These are phyloP conservation scores for Neostapfia colusana DNA, from an alignment of 176 grass and related monocot species.

Conservation along the genomic window DNA sequence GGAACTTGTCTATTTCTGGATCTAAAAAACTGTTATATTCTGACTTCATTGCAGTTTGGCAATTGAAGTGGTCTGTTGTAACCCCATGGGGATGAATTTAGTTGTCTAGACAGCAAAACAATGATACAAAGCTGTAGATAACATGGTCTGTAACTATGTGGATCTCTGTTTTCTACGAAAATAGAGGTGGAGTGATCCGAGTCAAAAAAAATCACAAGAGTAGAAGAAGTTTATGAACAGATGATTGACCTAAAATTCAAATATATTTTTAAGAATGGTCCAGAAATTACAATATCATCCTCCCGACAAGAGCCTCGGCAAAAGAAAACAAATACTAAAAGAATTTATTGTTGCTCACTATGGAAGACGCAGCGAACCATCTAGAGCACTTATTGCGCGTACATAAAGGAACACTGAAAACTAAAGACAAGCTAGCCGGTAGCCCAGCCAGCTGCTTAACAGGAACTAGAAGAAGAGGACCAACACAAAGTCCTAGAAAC, in stretches of 20 bases:
- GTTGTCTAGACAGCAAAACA: too few species aligned
- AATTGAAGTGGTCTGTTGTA: too few species aligned
- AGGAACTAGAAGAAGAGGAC: constrained; percentile 39
- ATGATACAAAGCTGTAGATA: too few species aligned
- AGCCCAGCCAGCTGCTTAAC: constrained; percentile 57
- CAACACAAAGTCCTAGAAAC: constrained; percentile 34
- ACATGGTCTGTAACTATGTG: too few species aligned
- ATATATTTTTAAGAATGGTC: not conserved
- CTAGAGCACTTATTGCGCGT: constrained; percentile 55
- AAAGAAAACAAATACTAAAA: constrained; percentile 11
- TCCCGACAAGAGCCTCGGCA: constrained; percentile 44
- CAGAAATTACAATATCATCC: constrained; percentile 31
- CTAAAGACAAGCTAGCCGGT: constrained; percentile 19
- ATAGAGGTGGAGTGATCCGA: too few species aligned
- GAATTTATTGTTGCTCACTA: constrained; percentile 44
- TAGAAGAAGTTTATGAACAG: not conserved
- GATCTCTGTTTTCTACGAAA: too few species aligned
- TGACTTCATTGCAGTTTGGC: too few species aligned
- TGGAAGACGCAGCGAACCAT: constrained; percentile 81
- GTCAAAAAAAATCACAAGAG: too few species aligned
- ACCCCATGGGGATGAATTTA: too few species aligned
- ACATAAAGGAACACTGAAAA: constrained; percentile 25
- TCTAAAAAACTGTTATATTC: too few species aligned
- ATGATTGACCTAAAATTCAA: not conserved
- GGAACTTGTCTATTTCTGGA: too few species aligned